Conservation (phyloP, 805 yeast genomes). For the Pichia rugopelliculosa region DNA sequence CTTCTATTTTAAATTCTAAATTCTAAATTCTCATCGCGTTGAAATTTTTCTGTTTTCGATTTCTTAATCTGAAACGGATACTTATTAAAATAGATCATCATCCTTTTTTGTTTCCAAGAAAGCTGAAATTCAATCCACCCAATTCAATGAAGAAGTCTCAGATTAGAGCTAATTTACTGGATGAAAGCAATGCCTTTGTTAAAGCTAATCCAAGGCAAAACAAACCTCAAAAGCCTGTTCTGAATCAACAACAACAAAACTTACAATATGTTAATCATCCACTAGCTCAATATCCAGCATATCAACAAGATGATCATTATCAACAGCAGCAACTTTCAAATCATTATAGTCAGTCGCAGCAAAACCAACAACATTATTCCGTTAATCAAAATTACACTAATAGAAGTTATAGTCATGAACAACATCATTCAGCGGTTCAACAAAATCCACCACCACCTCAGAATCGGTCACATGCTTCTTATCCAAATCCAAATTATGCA, state of each 20-base stretch:
- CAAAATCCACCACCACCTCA: not conserved
- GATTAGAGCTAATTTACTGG: conserved; percentile 20
- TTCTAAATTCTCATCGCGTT: too few relatives aligned
- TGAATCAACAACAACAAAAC: not conserved
- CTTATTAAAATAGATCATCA: not conserved
- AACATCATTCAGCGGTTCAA: not conserved
- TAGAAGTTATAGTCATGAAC: not conserved
- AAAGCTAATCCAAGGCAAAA: not conserved
- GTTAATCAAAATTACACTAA: not conserved
- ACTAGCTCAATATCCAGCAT: not conserved
- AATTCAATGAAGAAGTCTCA: conserved; percentile 18
- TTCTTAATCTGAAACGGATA: not conserved
- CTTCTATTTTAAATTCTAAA: too few relatives aligned
- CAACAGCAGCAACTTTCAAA: conserved; percentile 1
- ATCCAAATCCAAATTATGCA: conserved; percentile 2
- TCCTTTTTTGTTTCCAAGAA: not conserved
- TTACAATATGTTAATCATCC: conserved; percentile 1
- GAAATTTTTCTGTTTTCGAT: too few relatives aligned
- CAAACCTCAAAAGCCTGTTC: not conserved
- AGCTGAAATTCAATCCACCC: not conserved
- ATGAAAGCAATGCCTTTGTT: conserved; percentile 11
- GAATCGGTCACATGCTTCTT: conserved; percentile 4
- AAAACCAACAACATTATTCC: conserved; percentile 1
- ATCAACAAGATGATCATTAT: not conserved
- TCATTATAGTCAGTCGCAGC: conserved; percentile 1